phyloP scores from a whole-genome alignment of 176 grass and related monocot species.

The Carex parvula region DNA sequence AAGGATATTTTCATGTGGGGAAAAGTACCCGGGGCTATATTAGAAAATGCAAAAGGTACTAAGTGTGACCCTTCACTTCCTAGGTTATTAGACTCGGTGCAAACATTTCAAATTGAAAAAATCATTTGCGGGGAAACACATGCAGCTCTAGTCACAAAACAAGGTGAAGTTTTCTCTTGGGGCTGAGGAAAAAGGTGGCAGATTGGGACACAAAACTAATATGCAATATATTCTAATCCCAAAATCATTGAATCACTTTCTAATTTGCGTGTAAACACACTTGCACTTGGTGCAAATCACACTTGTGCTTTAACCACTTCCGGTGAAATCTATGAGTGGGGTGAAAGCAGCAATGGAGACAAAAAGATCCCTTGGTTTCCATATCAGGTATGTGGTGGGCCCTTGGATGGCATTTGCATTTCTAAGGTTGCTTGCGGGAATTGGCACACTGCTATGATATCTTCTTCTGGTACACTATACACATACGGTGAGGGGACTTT shows the following conservation, averaged over 20 bases:
- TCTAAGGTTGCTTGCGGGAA: slow-evolving; percentile 74
- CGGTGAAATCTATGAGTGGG: slow-evolving; percentile 83
- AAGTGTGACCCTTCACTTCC: slow-evolving; percentile 57
- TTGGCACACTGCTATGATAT: slow-evolving; percentile 86
- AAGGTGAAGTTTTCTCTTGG: slow-evolving; percentile 94
- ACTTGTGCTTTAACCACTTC: slow-evolving; percentile 70
- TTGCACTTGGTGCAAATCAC: slow-evolving; percentile 73
- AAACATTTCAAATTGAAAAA: slow-evolving; percentile 63
- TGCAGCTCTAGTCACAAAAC: slow-evolving; percentile 81
- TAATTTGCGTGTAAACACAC: slow-evolving; percentile 57
- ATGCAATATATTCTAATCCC: slow-evolving; percentile 42
- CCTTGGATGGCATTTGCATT: slow-evolving; percentile 57
- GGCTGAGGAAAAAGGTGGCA: slow-evolving; percentile 63
- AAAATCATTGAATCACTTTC: slow-evolving; percentile 56
- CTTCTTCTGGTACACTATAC: slow-evolving; percentile 69
- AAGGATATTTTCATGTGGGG: slow-evolving; percentile 97
- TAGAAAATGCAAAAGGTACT: slow-evolving; percentile 35
- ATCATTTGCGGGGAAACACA: slow-evolving; percentile 74
- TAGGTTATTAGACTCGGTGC: slow-evolving; percentile 59
- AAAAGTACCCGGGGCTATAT: slow-evolving; percentile 42
- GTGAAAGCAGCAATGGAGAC: slow-evolving; percentile 42
- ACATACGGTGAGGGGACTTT: slow-evolving; percentile 94
- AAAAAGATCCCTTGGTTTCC: slow-evolving; percentile 68
- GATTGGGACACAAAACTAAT: slow-evolving; percentile 65
- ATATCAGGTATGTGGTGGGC: slow-evolving; percentile 45